Evolutionary conservation across 2,329 filamentous ascomycete species (phyloP), one percentile per base, ranked within the genome.

Genomic region (Fusarium sp.): DNA sequence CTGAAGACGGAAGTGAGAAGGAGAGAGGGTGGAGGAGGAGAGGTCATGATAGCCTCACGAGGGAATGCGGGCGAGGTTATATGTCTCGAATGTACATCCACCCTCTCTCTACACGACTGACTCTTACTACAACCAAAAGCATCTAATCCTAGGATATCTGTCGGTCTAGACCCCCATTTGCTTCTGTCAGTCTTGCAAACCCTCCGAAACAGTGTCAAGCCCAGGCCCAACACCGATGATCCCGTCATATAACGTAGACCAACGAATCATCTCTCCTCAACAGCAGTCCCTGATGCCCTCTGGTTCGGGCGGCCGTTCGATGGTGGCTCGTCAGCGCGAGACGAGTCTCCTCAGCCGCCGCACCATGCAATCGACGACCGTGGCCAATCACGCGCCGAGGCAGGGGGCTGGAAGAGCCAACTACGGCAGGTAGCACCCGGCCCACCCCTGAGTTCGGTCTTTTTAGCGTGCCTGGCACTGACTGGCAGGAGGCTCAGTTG

Each of bases 51-150:
- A 70, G 71, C 76, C 74, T 78, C 69, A 37, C 56, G 57, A 68
- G 72, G 76, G 76, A 78, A 78, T 77, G 76, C 52, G 68, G 72
- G 68, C 74, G 63, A 65, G 70, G 71, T 76, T 78, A 78, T 78
- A 77, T 71, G 70, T 75, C 71, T 74, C 67, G 66, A 40, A 67
- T 71, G 54, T 29, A n/a, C 10, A 20, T 54, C 47, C 47, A 31
- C 24, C 38, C 47, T 45, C 47, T 27, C 37, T 31, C 22, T 34
- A n/a, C 4, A 6, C 27, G 11, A 31, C 50, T 56, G 70, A 61
- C 37, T 29, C 57, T 60, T 52, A 5, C 37, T 22, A 20, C 16
- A 29, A 52, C 47, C 47, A 29, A 52, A 52, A 52, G 47, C 45
- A 24, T 62, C 45, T 37, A 20, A 61, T 13, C 58, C 57, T 31